Percentiles rank a stretch among this genome's conserved stretches.
phyloP scores from a whole-genome alignment of 1,139 yeast species.

The Zygosaccharomyces pseudobailii region DNA sequence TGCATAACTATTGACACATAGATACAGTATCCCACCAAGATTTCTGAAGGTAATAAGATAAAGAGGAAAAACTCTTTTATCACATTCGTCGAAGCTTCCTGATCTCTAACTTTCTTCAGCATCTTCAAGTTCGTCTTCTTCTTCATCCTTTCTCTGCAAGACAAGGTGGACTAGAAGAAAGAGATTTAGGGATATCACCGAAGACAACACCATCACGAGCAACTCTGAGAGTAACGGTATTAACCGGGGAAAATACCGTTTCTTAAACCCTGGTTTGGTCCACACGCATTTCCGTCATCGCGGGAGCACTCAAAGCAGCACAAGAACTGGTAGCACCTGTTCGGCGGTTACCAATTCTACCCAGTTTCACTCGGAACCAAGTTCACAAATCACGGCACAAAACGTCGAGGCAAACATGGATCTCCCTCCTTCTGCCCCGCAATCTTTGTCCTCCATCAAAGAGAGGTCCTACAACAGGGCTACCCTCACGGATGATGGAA shows the following conservation, averaged over 20 bases:
- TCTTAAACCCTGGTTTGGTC: neutral
- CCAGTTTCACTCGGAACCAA: slow-evolving; percentile 9
- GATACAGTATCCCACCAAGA: neutral
- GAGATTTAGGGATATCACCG: neutral
- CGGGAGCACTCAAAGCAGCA: neutral
- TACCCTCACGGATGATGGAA: slow-evolving; percentile 13
- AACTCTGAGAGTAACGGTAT: neutral
- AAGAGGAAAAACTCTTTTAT: neutral
- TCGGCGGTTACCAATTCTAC: neutral
- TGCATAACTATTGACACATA: neutral
- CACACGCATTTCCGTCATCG: neutral
- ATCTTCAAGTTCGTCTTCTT: neutral
- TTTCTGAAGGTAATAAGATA: neutral
- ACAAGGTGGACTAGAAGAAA: neutral
- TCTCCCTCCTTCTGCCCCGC: slow-evolving; percentile 5
- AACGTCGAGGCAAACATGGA: slow-evolving; percentile 12
- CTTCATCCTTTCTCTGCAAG: neutral
- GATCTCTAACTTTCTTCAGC: neutral
- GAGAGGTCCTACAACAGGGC: slow-evolving; percentile 9
- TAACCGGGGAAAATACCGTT: neutral
- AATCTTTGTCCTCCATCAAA: slow-evolving; percentile 3
- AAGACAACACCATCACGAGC: neutral
- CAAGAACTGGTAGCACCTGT: neutral
- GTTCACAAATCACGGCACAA: slow-evolving; percentile 7
- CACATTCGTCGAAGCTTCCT: neutral